Base-by-base conservation (phyloP, 352 stramenopile species). In the Phytophthora podocarpi region DNA sequence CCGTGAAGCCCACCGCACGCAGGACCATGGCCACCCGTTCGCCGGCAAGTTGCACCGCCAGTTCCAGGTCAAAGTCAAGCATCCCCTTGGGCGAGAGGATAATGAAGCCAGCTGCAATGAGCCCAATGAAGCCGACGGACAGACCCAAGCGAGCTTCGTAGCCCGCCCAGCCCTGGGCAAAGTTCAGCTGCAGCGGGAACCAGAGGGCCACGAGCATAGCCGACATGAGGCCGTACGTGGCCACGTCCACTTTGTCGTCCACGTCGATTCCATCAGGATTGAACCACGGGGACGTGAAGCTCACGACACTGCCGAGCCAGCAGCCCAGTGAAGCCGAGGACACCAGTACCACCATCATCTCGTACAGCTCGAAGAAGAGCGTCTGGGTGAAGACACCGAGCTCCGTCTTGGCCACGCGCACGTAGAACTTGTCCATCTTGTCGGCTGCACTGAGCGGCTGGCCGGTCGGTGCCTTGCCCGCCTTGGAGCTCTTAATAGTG, bases 331-430 rank as follows among this genome's bases (percentile, higher is more conserved):
- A 64, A 21, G 76, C 78, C 18, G 81, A 91, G 16, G 76, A 85
- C 34, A 78, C 65, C 20, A 91, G 64, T 35, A 91, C 74, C 40
- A 93, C 76, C 26, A 93, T 70, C 76, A 89, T 91, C 67, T 93
- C 84, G 73, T 89, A 91, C 21, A 93, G 70, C 65, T 93, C 84
- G 54, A 80, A 91, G 70, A 91, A 93, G 28, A 93, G 63, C 59
- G 80, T 90, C 55, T 93, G 82, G 42, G 67, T 64, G 55, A 93
- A 88, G 6, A 88, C 66, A 27, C 78, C 78, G 9, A 66, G 63
- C 63, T 89, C 76, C 0, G 83, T 93, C 67, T 80, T 81, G 50
- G 80, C 79, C 36, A 84, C 73, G 13, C 82, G 82, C 28, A 93
- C 67, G 67, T 88, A 90, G 56, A 93, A 90, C 39, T 70, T 59